Percentiles rank a stretch among this genome's conserved stretches.
Conservation (phyloP, 2,329 filamentous ascomycete species). For the Aspergillus terreus region DNA sequence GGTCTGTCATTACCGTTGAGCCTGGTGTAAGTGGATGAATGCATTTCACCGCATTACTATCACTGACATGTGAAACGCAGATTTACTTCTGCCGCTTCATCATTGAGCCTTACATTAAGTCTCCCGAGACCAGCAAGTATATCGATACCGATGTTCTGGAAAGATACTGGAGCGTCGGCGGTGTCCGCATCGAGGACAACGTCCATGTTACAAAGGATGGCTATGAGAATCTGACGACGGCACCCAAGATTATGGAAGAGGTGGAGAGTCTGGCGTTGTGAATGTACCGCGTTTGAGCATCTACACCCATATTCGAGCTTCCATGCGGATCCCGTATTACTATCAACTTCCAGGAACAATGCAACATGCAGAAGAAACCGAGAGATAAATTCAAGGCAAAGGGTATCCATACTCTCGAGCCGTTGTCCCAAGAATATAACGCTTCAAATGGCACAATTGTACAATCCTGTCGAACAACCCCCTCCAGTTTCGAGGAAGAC, state of each 20-base stretch:
- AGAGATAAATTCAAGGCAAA: too few relatives aligned
- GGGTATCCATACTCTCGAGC: neutral
- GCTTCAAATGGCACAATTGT: neutral
- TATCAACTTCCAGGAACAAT: too few relatives aligned
- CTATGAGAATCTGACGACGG: constrained; percentile 77
- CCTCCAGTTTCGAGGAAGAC: too few relatives aligned
- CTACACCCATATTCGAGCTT: too few relatives aligned
- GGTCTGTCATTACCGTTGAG: constrained; percentile 89
- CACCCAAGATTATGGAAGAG: constrained; percentile 69
- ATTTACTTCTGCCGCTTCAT: constrained; percentile 92
- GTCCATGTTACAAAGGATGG: constrained; percentile 74
- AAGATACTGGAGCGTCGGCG: constrained; percentile 83
- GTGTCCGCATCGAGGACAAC: constrained; percentile 90
- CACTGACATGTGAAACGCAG: constrained; percentile 31
- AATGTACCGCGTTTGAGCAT: neutral
- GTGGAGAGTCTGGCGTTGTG: constrained; percentile 49
- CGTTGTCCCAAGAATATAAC: neutral
- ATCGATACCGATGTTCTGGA: constrained; percentile 72
- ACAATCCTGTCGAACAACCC: neutral
- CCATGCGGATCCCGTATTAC: too few relatives aligned
- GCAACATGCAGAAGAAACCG: too few relatives aligned
- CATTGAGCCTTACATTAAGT: constrained; percentile 72
- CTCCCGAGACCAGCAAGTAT: constrained; percentile 68
- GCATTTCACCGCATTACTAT: neutral
- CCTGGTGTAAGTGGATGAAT: constrained; percentile 63